Conservation (phyloP, 805 yeast genomes). For the Cephaloascus fragrans region DNA sequence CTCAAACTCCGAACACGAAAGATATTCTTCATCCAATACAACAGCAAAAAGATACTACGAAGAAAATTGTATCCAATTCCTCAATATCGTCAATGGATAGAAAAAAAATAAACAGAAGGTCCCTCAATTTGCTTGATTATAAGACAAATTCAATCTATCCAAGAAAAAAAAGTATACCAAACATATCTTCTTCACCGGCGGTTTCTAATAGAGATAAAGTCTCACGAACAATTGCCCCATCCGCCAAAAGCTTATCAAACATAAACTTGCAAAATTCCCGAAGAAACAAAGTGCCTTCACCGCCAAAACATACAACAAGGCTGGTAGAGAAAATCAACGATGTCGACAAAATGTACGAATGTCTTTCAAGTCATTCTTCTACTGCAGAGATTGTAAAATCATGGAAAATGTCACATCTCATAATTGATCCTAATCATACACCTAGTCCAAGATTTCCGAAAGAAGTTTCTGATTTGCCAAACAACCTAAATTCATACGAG, state of each 20-base stretch:
- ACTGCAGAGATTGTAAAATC: not conserved
- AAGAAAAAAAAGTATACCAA: not conserved
- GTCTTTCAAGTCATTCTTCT: conserved; percentile 1
- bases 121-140: not conserved
- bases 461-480: not conserved
- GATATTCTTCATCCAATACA: too few species aligned
- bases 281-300: not conserved
- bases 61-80: not conserved
- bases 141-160: not conserved
- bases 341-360: conserved; percentile 3
- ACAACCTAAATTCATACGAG: conserved; percentile 41
- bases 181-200: not conserved
- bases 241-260: too few species aligned
- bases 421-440: not conserved
- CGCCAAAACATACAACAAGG: not conserved
- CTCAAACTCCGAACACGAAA: not conserved
- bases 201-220: not conserved
- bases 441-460: not conserved
- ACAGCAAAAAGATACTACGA: not conserved
- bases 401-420: not conserved
- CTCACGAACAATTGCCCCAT: not conserved
- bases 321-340: conserved; percentile 4
- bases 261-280: not conserved
- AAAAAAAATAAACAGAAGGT: not conserved
- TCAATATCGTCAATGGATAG: not conserved